phyloP scores from a whole-genome alignment of 805 yeast genomes.

The Starmera amethionina region DNA sequence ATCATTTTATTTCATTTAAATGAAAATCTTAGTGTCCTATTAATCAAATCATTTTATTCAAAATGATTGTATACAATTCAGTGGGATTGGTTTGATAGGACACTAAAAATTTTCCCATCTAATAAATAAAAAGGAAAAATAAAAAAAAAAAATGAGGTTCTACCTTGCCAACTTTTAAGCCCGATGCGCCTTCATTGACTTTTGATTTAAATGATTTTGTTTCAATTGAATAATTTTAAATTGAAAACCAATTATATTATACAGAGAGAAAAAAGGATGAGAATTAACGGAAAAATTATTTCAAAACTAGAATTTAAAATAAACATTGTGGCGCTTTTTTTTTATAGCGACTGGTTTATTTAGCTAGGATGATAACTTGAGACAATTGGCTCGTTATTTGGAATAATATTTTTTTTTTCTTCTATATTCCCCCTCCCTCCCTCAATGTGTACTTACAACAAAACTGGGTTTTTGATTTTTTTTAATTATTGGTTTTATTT shows the following conservation, averaged over 20 bases:
- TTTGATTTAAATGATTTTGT: constrained; percentile 23
- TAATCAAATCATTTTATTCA: too few relatives aligned
- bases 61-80: too few relatives aligned
- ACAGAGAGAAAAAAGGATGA: background rate
- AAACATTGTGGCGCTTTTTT: constrained; percentile 17
- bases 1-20: too few relatives aligned
- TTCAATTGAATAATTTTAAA: constrained; percentile 8
- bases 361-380: constrained; percentile 5
- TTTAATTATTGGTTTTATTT: too few relatives aligned
- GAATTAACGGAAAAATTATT: background rate
- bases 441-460: too few relatives aligned
- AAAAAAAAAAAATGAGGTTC: background rate
- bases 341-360: constrained; percentile 15
- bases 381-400: constrained; percentile 14
- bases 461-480: too few relatives aligned
- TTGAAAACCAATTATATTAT: too few relatives aligned
- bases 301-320: too few relatives aligned
- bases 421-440: too few relatives aligned
- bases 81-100: background rate
- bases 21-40: too few relatives aligned
- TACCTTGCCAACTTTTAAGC: constrained; percentile 11
- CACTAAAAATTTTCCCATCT: background rate
- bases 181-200: constrained; percentile 23
- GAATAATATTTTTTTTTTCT: too few relatives aligned
- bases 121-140: too few relatives aligned